A percentile compares a stretch with the other conserved stretches of the same genome.
These are phyloP conservation scores for Xylaria sp. DNA, from an alignment of 2,329 filamentous ascomycete genomes.

Conservation along the genomic window DNA sequence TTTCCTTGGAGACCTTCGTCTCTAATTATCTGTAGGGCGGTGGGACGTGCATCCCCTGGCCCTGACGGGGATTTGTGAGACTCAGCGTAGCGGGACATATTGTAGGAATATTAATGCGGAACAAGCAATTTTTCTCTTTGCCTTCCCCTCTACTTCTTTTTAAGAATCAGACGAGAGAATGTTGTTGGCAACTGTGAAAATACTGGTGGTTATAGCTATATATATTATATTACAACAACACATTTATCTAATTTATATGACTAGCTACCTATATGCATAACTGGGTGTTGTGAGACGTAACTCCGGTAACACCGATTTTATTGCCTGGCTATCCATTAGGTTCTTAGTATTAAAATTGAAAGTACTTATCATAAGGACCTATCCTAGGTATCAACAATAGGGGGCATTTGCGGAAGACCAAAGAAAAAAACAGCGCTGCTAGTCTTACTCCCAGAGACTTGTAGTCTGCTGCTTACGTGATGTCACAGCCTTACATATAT, in stretches of 20 bases:
- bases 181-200: not conserved
- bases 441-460: not conserved
- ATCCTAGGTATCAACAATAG: not conserved
- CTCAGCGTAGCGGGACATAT: constrained; percentile 35
- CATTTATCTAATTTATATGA: not conserved
- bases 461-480: not conserved
- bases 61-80: constrained; percentile 36
- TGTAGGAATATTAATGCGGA: not conserved
- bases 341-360: not conserved
- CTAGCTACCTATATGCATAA: no score
- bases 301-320: constrained; percentile 23
- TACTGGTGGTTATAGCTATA: not conserved
- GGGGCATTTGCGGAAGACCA: not conserved
- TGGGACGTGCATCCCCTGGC: constrained; percentile 52
- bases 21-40: constrained; percentile 51
- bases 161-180: not conserved
- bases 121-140: not conserved
- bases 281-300: constrained; percentile 11
- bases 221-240: not conserved
- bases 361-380: not conserved
- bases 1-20: constrained; percentile 49
- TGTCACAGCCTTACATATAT: constrained; percentile 3
- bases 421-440: not conserved
- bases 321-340: not conserved
- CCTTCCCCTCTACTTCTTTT: not conserved